phyloP scores from a whole-genome alignment of 495 filamentous ascomycete genomes.

The Mycothermus thermophilus region DNA sequence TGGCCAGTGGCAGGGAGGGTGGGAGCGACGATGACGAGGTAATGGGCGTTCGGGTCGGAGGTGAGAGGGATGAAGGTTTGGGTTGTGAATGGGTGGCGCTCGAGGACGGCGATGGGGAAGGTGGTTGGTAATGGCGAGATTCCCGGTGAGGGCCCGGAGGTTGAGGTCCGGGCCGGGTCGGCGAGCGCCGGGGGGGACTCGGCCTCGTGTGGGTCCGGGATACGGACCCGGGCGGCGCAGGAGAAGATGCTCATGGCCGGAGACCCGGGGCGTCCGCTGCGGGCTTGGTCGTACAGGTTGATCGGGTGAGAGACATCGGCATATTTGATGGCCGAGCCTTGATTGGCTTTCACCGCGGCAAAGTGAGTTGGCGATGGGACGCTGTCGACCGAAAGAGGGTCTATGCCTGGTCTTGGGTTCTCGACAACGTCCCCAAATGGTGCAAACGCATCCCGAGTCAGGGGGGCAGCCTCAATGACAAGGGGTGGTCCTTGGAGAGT shows the following conservation, averaged over 20 bases:
- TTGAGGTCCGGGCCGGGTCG: neutral
- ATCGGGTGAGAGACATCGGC: slow-evolving; percentile 55
- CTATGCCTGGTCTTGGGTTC: slow-evolving; percentile 47
- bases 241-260: slow-evolving; percentile 79
- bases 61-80: slow-evolving; percentile 84
- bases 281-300: slow-evolving; percentile 52
- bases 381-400: slow-evolving; percentile 21
- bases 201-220: slow-evolving; percentile 26
- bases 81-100: slow-evolving; percentile 85
- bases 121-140: slow-evolving; percentile 12
- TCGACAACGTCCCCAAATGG: slow-evolving; percentile 73
- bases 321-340: slow-evolving; percentile 79
- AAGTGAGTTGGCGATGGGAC: slow-evolving; percentile 15
- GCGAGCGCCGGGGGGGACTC: neutral
- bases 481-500: slow-evolving; percentile 10
- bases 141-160: neutral
- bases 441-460: slow-evolving; percentile 53
- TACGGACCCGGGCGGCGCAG: slow-evolving; percentile 51
- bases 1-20: slow-evolving; percentile 35
- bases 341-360: slow-evolving; percentile 51
- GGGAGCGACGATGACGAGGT: slow-evolving; percentile 87
- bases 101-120: slow-evolving; percentile 64
- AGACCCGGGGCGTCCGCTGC: slow-evolving; percentile 44
- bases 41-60: slow-evolving; percentile 36
- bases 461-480: slow-evolving; percentile 38